phyloP scores from a whole-genome alignment of 441 rosid genomes.

The Iberis amara region DNA sequence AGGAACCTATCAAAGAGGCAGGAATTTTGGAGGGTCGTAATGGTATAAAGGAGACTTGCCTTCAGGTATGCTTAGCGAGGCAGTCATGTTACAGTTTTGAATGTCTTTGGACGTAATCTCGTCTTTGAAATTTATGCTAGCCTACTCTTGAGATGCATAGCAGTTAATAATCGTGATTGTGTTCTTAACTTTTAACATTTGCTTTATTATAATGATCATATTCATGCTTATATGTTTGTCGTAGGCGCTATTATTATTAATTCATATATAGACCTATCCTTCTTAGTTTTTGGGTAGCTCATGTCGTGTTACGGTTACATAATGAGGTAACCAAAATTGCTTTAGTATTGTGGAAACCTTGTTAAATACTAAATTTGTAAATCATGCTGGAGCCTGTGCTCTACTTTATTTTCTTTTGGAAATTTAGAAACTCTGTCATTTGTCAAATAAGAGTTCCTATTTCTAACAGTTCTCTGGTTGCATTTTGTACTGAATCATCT shows the following conservation, averaged over 20 bases:
- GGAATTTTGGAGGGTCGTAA: constrained; percentile 99
- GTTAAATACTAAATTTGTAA: constrained; percentile 15
- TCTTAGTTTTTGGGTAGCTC: constrained; percentile 14
- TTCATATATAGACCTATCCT: constrained; percentile 17
- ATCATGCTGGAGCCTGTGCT: constrained; percentile 20
- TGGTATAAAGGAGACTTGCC: constrained; percentile 98
- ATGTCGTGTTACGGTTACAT: constrained; percentile 9
- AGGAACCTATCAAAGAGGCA: constrained; percentile 99
- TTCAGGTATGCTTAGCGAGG: constrained; percentile 59
- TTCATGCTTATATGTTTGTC: constrained; percentile 7
- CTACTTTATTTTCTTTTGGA: neutral
- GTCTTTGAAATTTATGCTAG: constrained; percentile 5
- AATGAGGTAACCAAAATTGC: constrained; percentile 5
- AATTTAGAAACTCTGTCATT: neutral
- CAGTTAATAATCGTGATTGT: neutral
- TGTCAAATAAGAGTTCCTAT: constrained; percentile 5
- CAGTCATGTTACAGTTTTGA: constrained; percentile 14
- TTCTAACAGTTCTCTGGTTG: constrained; percentile 12
- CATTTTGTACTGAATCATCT: neutral
- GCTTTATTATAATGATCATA: constrained; percentile 4
- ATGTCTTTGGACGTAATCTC: constrained; percentile 2
- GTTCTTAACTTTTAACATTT: constrained; percentile 1
- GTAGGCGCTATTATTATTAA: constrained; percentile 13
- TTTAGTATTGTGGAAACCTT: constrained; percentile 21
- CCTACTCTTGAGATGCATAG: neutral